Evolutionary conservation across 2,329 filamentous ascomycete genomes (phyloP).

Genomic region (Graphilbum fragrans): DNA sequence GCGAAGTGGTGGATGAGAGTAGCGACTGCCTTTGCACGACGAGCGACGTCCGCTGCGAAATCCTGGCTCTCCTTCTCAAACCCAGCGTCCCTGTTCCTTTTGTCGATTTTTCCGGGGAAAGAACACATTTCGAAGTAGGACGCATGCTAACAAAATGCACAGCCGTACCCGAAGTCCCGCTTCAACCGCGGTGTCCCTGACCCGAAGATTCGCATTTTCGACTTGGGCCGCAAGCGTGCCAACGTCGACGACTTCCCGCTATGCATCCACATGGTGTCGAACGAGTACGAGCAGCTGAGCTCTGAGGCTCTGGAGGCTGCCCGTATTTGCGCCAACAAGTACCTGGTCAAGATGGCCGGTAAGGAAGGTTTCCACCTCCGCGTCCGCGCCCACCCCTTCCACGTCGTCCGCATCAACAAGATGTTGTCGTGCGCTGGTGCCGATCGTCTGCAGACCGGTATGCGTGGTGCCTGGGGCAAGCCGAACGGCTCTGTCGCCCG

Average conservation of each 20-base stretch:
- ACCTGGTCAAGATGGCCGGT: conserved; percentile 59
- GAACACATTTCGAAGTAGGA: too few relatives aligned
- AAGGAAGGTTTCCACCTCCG: conserved; percentile 67
- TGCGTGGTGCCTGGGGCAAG: conserved; percentile 99
- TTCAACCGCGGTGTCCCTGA: conserved; percentile 99
- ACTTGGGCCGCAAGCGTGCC: conserved; percentile 96
- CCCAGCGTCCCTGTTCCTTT: too few relatives aligned
- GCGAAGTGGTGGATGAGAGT: too few relatives aligned
- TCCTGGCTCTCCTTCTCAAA: background rate
- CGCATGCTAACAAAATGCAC: too few relatives aligned
- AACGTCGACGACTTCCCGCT: conserved; percentile 99
- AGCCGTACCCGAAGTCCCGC: conserved; percentile 98
- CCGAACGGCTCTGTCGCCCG: conserved; percentile 97
- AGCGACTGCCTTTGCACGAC: too few relatives aligned
- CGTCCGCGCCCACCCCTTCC: conserved; percentile 91
- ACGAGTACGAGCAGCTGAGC: conserved; percentile 99
- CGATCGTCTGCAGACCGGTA: conserved; percentile 99
- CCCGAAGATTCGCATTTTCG: conserved; percentile 90
- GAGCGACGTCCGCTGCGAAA: too few relatives aligned
- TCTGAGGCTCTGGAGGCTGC: conserved; percentile 99
- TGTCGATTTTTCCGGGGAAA: too few relatives aligned
- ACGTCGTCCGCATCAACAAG: conserved; percentile 99
- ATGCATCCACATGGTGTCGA: conserved; percentile 98
- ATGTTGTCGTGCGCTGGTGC: conserved; percentile 99
- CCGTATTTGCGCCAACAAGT: conserved; percentile 97